These are phyloP conservation scores for Coemansia sp. DNA, from an alignment of 192 early-diverging fungal species.

Conservation along the genomic window DNA sequence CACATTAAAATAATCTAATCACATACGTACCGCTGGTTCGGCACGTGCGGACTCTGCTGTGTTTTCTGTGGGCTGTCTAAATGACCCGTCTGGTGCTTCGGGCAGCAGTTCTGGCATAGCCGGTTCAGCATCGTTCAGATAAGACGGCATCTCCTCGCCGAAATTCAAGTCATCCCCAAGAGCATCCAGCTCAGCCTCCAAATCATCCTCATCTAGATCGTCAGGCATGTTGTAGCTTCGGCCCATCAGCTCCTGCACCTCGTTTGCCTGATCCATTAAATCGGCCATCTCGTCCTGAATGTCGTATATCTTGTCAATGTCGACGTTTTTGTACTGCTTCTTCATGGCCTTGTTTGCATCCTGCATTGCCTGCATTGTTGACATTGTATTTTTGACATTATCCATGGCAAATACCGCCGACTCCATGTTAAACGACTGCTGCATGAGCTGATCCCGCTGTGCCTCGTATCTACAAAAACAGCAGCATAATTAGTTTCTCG, in stretches of 20 bases:
- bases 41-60: constrained; percentile 9
- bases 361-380: constrained; percentile 97
- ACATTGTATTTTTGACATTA: constrained; percentile 95
- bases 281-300: constrained; percentile 99
- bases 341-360: constrained; percentile 92
- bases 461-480: constrained; percentile 61
- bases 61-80: constrained; percentile 21
- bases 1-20: background rate
- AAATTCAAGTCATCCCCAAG: constrained; percentile 86
- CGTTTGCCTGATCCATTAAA: constrained; percentile 93
- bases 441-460: constrained; percentile 91
- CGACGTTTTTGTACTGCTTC: constrained; percentile 92
- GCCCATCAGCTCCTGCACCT: constrained; percentile 94
- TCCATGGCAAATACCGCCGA: constrained; percentile 89
- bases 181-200: constrained; percentile 98
- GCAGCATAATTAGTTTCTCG: background rate
- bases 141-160: constrained; percentile 54
- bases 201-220: constrained; percentile 93
- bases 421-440: constrained; percentile 99
- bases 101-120: constrained; percentile 45
- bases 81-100: constrained; percentile 25
- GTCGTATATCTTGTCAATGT: constrained; percentile 88
- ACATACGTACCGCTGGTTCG: constrained; percentile 44
- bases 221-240: constrained; percentile 91
- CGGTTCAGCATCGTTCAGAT: constrained; percentile 21